phyloP scores from a whole-genome alignment of 495 filamentous ascomycete species.

The Podospora tetraspora region DNA sequence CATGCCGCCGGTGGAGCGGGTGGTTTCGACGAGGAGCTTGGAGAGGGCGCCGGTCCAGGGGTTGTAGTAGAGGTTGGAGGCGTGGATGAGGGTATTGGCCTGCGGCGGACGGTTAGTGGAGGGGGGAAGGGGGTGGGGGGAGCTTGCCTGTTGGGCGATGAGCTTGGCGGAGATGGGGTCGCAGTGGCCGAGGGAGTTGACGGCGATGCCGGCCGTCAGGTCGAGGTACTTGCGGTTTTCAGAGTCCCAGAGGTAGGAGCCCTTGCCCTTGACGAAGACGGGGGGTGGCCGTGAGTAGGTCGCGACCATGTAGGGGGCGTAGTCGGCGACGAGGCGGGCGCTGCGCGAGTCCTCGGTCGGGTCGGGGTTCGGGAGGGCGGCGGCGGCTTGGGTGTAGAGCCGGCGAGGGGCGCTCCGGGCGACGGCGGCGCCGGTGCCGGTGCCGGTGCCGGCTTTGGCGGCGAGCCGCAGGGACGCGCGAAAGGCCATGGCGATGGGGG shows the following conservation, averaged over 20 bases:
- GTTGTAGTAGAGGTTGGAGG: slow-evolving; percentile 94
- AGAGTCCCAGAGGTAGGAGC: slow-evolving; percentile 83
- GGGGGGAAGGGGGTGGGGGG: background rate
- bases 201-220: slow-evolving; percentile 92
- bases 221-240: slow-evolving; percentile 87
- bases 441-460: slow-evolving; percentile 20
- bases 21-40: slow-evolving; percentile 75
- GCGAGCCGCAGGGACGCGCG: slow-evolving; percentile 27
- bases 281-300: slow-evolving; percentile 90
- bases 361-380: slow-evolving; percentile 65
- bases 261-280: slow-evolving; percentile 80
- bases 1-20: slow-evolving; percentile 70
- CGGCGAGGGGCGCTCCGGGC: slow-evolving; percentile 4
- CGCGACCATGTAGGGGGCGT: slow-evolving; percentile 82
- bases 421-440: slow-evolving; percentile 11
- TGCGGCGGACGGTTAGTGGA: slow-evolving; percentile 24
- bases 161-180: slow-evolving; percentile 62
- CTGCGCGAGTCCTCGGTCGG: slow-evolving; percentile 72
- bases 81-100: slow-evolving; percentile 76
- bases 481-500: slow-evolving; percentile 23
- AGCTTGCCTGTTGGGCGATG: slow-evolving; percentile 66
- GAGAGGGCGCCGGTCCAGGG: slow-evolving; percentile 86
- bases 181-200: slow-evolving; percentile 86
- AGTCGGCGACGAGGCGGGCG: slow-evolving; percentile 63
- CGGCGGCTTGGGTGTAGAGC: slow-evolving; percentile 27